These are phyloP conservation scores for Volvox africanus DNA, from an alignment of 139 green algal genomes.

Conservation along the genomic window DNA sequence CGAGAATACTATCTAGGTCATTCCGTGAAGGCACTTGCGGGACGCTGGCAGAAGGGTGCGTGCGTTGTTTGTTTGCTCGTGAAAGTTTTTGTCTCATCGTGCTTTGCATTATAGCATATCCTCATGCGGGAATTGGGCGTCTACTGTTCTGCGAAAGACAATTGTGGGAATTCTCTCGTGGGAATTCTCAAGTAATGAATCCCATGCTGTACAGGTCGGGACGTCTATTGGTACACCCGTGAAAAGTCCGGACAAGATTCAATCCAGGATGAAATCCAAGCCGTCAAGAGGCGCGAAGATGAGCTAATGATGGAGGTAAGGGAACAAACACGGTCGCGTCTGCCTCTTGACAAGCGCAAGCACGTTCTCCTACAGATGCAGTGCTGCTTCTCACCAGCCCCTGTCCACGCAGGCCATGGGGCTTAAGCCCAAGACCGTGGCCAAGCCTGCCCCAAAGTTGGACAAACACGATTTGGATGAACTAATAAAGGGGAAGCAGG, in stretches of 20 bases:
- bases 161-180: no score
- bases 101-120: no score
- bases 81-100: no score
- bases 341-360: neutral
- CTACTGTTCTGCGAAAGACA: no score
- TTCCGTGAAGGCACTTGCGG: conserved; percentile 79
- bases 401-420: conserved; percentile 71
- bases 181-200: no score
- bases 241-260: conserved; percentile 54
- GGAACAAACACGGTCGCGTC: neutral
- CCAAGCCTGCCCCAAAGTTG: conserved; percentile 60
- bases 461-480: conserved; percentile 73
- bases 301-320: conserved; percentile 85
- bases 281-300: conserved; percentile 79
- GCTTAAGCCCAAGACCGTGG: conserved; percentile 68
- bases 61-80: neutral
- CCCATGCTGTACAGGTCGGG: conserved; percentile 52
- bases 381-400: neutral
- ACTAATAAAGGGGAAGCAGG: conserved; percentile 60
- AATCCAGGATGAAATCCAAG: conserved; percentile 64
- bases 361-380: neutral
- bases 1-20: conserved; percentile 86
- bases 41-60: conserved; percentile 77
- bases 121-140: no score
- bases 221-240: conserved; percentile 86